phyloP scores from a whole-genome alignment of 1,284 basidiomycete genomes.

The Mycena sp. region DNA sequence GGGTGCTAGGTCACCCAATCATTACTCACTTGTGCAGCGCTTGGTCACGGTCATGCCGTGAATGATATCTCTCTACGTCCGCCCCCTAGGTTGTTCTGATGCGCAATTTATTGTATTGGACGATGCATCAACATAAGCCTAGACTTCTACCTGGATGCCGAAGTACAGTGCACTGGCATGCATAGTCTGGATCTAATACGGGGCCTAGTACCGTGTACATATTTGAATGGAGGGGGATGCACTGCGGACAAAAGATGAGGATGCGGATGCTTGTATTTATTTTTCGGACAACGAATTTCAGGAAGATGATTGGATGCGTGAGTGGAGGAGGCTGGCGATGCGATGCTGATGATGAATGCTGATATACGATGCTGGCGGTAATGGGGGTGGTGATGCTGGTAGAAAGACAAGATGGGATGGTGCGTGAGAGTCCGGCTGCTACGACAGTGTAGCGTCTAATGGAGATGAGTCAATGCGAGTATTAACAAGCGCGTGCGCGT shows the following conservation, averaged over 20 bases:
- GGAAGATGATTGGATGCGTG: neutral
- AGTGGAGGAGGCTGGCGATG: neutral
- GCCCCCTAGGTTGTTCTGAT: no score
- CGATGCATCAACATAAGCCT: no score
- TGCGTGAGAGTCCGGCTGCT: neutral
- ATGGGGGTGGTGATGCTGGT: conserved; percentile 1
- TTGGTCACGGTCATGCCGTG: no score
- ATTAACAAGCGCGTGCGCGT: conserved; percentile 8
- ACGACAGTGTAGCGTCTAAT: conserved; percentile 1
- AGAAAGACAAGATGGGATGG: conserved; percentile 21
- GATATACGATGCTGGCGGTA: conserved; percentile 4
- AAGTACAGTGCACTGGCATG: no score
- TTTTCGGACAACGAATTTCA: neutral
- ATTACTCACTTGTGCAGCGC: no score
- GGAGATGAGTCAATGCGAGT: conserved; percentile 14
- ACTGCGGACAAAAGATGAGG: conserved; percentile 6
- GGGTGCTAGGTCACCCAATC: no score
- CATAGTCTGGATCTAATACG: neutral
- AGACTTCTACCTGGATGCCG: no score
- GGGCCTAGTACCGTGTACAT: conserved; percentile 7
- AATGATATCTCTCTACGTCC: no score
- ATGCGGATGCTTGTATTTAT: neutral
- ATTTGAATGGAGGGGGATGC: conserved; percentile 3
- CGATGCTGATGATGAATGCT: conserved; percentile 9
- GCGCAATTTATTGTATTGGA: no score